Evolutionary conservation across 1,284 basidiomycete genomes (phyloP).

Genomic region (Coniferiporia sulphurascens): DNA sequence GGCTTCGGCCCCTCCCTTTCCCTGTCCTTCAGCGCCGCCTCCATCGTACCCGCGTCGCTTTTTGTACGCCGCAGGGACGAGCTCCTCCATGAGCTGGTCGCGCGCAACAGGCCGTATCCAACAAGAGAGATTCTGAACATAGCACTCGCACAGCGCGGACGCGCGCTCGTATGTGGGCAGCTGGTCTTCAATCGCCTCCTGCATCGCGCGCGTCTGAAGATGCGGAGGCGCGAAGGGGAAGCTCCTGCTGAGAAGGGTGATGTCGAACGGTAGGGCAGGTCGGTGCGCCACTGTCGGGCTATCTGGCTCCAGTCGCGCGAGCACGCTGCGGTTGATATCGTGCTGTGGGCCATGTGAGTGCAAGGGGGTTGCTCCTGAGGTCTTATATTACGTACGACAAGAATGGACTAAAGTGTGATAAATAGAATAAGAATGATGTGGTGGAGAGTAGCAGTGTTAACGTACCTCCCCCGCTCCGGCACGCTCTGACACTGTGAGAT

Average conservation of each 20-base stretch:
- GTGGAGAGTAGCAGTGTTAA: not conserved
- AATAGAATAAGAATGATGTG: not conserved
- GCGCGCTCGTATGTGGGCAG: conserved; percentile 11
- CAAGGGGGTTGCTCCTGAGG: not conserved
- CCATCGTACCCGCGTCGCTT: not conserved
- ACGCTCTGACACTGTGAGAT: not conserved
- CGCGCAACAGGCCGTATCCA: conserved; percentile 3
- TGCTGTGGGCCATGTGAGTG: not conserved
- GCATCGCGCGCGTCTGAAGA: not conserved
- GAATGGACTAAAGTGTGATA: not conserved
- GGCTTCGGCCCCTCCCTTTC: not conserved
- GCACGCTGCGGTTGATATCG: not conserved
- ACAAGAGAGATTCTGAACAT: not conserved
- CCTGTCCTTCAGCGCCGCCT: not conserved
- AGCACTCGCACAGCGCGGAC: conserved; percentile 5
- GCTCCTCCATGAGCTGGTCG: conserved; percentile 10
- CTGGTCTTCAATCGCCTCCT: not conserved
- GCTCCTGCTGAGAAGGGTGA: not conserved
- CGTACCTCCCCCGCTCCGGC: not conserved
- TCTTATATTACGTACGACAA: not conserved
- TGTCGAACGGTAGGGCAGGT: not conserved
- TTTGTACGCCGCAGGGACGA: conserved; percentile 6
- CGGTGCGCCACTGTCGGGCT: not conserved
- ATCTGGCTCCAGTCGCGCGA: not conserved
- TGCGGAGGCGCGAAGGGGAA: not conserved